These are phyloP conservation scores for Halophytophthora polymorphica DNA, from an alignment of 352 stramenopile genomes.

Conservation along the genomic window DNA sequence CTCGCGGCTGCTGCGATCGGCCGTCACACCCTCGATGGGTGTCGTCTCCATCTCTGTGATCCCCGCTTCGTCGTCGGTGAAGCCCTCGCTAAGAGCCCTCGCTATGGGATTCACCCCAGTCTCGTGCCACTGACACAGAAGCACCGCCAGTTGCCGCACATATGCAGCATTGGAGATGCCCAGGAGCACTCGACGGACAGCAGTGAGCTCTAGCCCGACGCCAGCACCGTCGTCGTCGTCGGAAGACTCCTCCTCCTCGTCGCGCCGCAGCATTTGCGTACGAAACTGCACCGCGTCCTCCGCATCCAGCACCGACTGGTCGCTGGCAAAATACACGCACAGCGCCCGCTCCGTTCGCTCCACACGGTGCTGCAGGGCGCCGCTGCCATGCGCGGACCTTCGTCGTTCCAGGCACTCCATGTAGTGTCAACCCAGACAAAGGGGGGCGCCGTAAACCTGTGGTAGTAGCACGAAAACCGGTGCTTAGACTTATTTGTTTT, in stretches of 20 bases:
- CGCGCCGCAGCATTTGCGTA: conserved; percentile 30
- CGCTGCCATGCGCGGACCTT: conserved; percentile 1
- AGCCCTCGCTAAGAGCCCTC: conserved; percentile 2
- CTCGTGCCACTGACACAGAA: conserved; percentile 40
- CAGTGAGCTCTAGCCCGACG: background rate
- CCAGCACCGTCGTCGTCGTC: conserved; percentile 1
- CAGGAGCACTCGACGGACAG: conserved; percentile 9
- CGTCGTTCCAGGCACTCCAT: background rate
- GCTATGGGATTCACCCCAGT: conserved; percentile 32
- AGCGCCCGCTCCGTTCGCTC: conserved; percentile 14
- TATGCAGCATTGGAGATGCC: conserved; percentile 27
- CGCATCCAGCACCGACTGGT: conserved; percentile 23
- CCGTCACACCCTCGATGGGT: conserved; percentile 35
- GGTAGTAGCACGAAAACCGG: no score
- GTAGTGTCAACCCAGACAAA: background rate
- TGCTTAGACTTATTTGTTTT: no score
- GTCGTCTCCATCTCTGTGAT: background rate
- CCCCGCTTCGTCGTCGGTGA: conserved; percentile 1
- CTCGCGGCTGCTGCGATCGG: conserved; percentile 27
- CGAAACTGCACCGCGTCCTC: conserved; percentile 37
- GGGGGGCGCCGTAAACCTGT: no score
- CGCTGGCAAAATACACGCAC: conserved; percentile 22
- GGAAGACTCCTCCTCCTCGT: background rate
- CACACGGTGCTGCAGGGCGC: background rate
- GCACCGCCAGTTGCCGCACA: conserved; percentile 39